Evolutionary conservation across 2,329 filamentous ascomycete genomes (phyloP), one percentile per base, ranked within the genome.

Genomic region (Fusarium penzigii): DNA sequence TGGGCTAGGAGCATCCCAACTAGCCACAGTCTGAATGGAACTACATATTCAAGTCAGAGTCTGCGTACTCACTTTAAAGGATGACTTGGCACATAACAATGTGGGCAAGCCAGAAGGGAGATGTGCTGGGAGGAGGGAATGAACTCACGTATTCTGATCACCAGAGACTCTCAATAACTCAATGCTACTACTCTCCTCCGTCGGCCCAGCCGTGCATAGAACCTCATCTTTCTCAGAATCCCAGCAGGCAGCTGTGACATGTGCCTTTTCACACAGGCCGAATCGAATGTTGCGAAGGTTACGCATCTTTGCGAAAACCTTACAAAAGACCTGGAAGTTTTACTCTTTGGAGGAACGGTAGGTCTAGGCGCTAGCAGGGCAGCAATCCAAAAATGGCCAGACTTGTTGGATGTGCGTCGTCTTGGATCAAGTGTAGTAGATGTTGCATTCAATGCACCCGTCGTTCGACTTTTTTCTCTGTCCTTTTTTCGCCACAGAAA

Each of bases 1-100:
- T 48, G 91, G 89, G 66, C 86, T 91, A 49, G 87, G 88, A 16
- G 90, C 89, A 75, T 96, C 90, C 94, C 94, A 99, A 39, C 88
- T 89, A 51, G 92, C 88, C 64, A 97, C 85, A 43, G 60, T 56
- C 16, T 55, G 63, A 36, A 65, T 60, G 53, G 71, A 68, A 44
- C 51, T 64, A 51, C 36, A 48, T 46, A 49, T 58, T 39, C 29
- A 46, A 44, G 59, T 68, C 41, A 68, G 61, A 48, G 46, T 56
- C 56, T 46, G 40, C 17, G 32, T 14, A 36, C 10, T 36, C 20
- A 25, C 7, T 4, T 25, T 25, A 7, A 36, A 14, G 9, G 32
- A 6, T 12, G 32, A 5, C 4, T 36, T 12, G 32, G 32, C 10
- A 36, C 17, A 39, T 20, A 7, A 16, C 16, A 51, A 42, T 36